Evolutionary conservation across 306 rosid species (phyloP).

Genomic region (Lathyrus oleraceus): DNA sequence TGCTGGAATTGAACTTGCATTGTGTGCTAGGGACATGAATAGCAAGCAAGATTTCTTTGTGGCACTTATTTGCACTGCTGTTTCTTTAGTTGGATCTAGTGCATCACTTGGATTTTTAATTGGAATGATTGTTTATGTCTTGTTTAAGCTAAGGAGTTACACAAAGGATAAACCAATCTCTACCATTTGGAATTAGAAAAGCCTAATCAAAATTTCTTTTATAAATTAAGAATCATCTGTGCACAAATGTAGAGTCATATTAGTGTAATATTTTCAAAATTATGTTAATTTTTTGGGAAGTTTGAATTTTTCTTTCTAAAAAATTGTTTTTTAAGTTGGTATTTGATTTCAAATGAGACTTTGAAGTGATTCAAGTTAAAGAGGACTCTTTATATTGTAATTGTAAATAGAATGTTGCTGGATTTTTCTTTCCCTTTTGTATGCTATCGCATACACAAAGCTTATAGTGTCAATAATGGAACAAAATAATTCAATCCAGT

Average conservation of each 20-base stretch:
- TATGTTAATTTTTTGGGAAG: too few species aligned
- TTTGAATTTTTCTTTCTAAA: too few species aligned
- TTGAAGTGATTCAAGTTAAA: background rate
- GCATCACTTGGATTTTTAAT: slow-evolving; percentile 10
- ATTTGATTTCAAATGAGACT: too few species aligned
- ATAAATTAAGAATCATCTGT: too few species aligned
- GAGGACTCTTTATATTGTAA: background rate
- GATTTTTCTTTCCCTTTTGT: background rate
- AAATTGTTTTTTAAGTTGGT: too few species aligned
- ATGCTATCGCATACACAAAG: background rate
- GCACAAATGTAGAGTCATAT: too few species aligned
- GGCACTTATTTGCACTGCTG: slow-evolving; percentile 1
- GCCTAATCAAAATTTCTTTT: too few species aligned
- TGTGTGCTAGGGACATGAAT: slow-evolving; percentile 37
- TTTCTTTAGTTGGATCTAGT: slow-evolving; percentile 21
- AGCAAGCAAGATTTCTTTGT: slow-evolving; percentile 17
- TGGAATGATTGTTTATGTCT: slow-evolving; percentile 10
- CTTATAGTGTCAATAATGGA: background rate
- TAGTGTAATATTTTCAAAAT: too few species aligned
- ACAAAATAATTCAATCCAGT: background rate
- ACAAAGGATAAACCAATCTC: slow-evolving; percentile 7
- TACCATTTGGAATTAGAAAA: background rate
- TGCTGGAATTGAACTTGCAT: slow-evolving; percentile 41
- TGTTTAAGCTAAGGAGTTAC: slow-evolving; percentile 3
- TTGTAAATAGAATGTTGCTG: background rate